Evolutionary conservation across 805 yeast genomes (phyloP), one percentile per base, ranked within the genome.

Genomic region (Starmerella stigmatis): DNA sequence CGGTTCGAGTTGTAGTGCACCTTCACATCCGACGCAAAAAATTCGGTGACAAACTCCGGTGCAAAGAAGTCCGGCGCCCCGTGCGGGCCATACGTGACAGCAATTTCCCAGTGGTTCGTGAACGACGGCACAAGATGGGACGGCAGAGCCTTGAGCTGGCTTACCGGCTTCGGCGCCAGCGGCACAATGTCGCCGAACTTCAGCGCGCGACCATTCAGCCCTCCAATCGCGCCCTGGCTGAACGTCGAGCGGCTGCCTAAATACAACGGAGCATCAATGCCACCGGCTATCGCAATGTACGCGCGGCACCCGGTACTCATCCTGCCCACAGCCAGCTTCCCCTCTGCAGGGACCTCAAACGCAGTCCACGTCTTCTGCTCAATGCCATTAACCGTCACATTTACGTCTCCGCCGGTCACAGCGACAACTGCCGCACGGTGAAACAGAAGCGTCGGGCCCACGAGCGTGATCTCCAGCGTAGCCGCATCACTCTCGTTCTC

Each of bases 1-100:
- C 98, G 76, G 67, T 89, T 89, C 26, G 97, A 88, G 67, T 89
- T 89, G 71, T 92, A 92, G 63, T 92, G 97, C 41, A 89, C 86
- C 64, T 86, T 89, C 97, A 97, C 89, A 49, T 74, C 75, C 43
- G 77, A 72, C 4, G 71, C 57, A 61, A 89, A 86, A 66, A 89
- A 88, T 45, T 79, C 82, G 28, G 71, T 69, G 15, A 86, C 76
- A 11, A 84, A 76, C 61, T 83, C 94, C 10, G 71, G 63, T 44
- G 75, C 74, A 71, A 92, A 92, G 65, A 88, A 86, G 63, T 89
- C 98, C 16, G 97, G 97, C 4, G 96, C 77, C 1, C 97, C 97
- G 64, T 89, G 97, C 21, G 98, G 98, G 44, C 98, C 98, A 63
- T 94, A 80, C 10, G 95, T 86, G 38, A 88, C 96, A 57, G 88